Base-by-base conservation (phyloP, 805 yeast species). In the Candida patagonica region DNA sequence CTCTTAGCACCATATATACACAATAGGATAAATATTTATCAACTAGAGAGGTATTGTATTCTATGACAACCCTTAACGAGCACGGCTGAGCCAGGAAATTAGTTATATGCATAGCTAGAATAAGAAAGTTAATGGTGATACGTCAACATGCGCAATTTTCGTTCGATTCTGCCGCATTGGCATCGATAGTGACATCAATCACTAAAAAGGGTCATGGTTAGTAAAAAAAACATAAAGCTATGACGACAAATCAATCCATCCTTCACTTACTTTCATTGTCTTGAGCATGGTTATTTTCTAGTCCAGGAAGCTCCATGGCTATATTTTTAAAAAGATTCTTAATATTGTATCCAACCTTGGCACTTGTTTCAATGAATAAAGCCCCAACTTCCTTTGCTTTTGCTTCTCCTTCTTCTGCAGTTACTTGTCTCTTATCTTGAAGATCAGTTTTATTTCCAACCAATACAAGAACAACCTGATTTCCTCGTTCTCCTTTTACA, bases 371-470 rank as follows among this genome's bases (percentile, higher is more conserved):
- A 58, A 89, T 78, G 59, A 80, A 84, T 57, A 78, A 75, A 34
- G 89, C 88, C 7, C 82, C 87, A 34, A 83, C 65, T 43, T 73
- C 73, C 53, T 78, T 74, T 20, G 89, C 80, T 55, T 80, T 76
- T 42, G 70, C 70, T 61, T 89, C 96, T 40, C 94, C 96, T 52
- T 92, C 96, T 54, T 89, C 96, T 13, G 72, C 65, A 1, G 94
- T 72, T 10, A 89, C 94, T 55, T 86, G 86, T 53, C 96, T 77
- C 59, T 83, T 77, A 51, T 80, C 86, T 40, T 71, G 67, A 45
- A 89, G 67, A 63, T 89, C 98, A 26, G 80, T 79, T 64, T 89
- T 89, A 63, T 92, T 89, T 17, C 97, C 98, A 26, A 89, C 96
- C 33, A 89, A 63, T 38, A 87, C 92, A 31, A 92, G 70, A 47